Evolutionary conservation across 371 early-diverging fungal species (phyloP), one percentile per base, ranked within the genome.

Genomic region (Blakeslea trispora): DNA sequence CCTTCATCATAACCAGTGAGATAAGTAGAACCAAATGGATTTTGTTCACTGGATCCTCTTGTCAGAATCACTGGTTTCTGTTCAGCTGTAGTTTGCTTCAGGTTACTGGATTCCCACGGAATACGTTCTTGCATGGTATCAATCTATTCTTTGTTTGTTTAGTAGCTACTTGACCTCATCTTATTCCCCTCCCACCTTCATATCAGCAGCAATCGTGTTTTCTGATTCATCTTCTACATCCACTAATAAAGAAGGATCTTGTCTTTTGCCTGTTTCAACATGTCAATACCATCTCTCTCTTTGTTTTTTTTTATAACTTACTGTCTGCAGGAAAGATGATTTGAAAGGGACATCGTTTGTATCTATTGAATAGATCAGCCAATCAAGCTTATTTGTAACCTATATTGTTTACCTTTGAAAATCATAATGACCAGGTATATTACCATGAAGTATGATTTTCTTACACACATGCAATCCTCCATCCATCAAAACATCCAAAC

Each of bases 401-500:
- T n/a, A n/a, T n/a, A n/a, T n/a, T 7, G 31, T 14, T 45, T 78
- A 90, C 82, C 81, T 77, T 55, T 82, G 82, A 45, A 91, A 88
- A 59, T 89, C 86, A 70, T 80, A 85, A 55, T 88, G 90, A 2
- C 90, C 88, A 14, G 86, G 87, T 0, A 84, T 62, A 59, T 92
- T 92, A n/a, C 81, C 80, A 64, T 92, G 91, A 51, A 90, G 66
- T 7, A 90, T 67, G 31, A 92, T 77, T 69, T 90, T 92, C 59
- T 84, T 85, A 61, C 88, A 84, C 5, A 79, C 71, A 63, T 92
- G 90, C 2, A 72, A 63, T 18, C 63, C 59, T 7, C 88, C 91
- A 61, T 90, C 89, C 56, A 92, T 83, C 14, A 90, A 61, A 34
- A 90, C 68, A 63, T 92, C 92, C 17, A 92, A 75, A 1, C 92